phyloP scores from a whole-genome alignment of 2,329 filamentous ascomycete genomes.

The Fusarium nematophilum region DNA sequence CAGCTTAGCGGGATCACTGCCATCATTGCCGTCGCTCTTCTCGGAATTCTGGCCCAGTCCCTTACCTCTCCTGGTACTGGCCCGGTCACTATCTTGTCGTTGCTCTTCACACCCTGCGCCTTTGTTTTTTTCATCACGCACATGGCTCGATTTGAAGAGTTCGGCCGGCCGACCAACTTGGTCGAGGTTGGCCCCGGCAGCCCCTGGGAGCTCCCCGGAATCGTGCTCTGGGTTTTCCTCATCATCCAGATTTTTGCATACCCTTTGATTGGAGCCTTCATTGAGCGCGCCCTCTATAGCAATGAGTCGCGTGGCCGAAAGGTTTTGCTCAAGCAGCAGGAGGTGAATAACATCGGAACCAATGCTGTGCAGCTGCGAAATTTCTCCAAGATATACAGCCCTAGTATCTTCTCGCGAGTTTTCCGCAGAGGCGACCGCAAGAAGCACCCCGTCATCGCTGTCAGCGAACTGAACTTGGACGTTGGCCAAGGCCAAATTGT shows the following conservation, averaged over 20 bases:
- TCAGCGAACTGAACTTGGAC: constrained; percentile 77
- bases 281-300: constrained; percentile 81
- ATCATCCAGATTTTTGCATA: constrained; percentile 82
- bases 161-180: constrained; percentile 70
- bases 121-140: constrained; percentile 84
- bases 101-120: constrained; percentile 88
- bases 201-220: constrained; percentile 76
- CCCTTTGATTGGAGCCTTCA: constrained; percentile 77
- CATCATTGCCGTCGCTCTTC: constrained; percentile 76
- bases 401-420: constrained; percentile 68
- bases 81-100: constrained; percentile 74
- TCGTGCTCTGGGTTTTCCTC: constrained; percentile 81
- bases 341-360: constrained; percentile 42
- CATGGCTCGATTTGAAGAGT: constrained; percentile 80
- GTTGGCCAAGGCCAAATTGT: constrained; percentile 85
- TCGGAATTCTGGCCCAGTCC: constrained; percentile 86
- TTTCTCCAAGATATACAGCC: constrained; percentile 83
- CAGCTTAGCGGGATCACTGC: constrained; percentile 88
- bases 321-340: constrained; percentile 53
- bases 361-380: constrained; percentile 75
- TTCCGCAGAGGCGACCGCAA: constrained; percentile 56
- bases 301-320: constrained; percentile 74
- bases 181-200: constrained; percentile 70
- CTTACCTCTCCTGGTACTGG: constrained; percentile 71
- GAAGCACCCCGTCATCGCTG: constrained; percentile 78